Percentiles rank a stretch among this genome's conserved stretches.
Conservation (phyloP, 1,284 basidiomycete species). For the Cutaneotrichosporon mucoides region DNA sequence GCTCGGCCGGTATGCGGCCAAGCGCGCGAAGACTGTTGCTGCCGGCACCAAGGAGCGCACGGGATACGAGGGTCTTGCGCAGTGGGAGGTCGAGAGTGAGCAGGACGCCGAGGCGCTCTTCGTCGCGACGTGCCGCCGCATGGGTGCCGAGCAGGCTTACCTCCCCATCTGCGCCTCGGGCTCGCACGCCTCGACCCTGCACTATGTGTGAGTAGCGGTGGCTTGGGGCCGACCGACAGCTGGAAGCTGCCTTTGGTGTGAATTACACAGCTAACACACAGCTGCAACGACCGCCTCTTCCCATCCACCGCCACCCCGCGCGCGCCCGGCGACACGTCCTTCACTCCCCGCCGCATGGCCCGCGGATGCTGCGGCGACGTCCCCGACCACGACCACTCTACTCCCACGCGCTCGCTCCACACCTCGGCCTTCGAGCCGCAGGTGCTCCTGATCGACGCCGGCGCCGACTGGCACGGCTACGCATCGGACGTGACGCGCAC, state of each 20-base stretch:
- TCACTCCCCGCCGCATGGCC: constrained; percentile 29
- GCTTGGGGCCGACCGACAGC: no score
- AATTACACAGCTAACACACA: no score
- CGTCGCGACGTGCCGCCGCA: constrained; percentile 74
- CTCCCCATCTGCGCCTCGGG: constrained; percentile 83
- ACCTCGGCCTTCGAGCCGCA: constrained; percentile 56
- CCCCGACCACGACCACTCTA: constrained; percentile 30
- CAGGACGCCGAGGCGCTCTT: constrained; percentile 87
- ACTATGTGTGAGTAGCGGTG: constrained; percentile 85
- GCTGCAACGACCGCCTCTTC: constrained; percentile 49
- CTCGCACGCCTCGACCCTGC: constrained; percentile 74
- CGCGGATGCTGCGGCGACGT: constrained; percentile 44
- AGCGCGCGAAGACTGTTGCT: constrained; percentile 42
- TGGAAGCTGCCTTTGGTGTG: no score
- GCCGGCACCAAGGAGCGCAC: constrained; percentile 50
- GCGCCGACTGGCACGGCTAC: constrained; percentile 73
- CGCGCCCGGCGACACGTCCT: constrained; percentile 34
- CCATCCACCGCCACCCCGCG: constrained; percentile 33
- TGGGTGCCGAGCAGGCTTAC: constrained; percentile 81
- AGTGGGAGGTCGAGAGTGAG: constrained; percentile 85
- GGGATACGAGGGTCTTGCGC: constrained; percentile 60
- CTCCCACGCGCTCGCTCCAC: constrained; percentile 21
- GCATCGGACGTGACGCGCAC: constrained; percentile 49
- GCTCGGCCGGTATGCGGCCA: constrained; percentile 63
- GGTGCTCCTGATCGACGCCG: constrained; percentile 84